Conservation (phyloP, 148 eudicot genomes). For the Beta vulgaris region DNA sequence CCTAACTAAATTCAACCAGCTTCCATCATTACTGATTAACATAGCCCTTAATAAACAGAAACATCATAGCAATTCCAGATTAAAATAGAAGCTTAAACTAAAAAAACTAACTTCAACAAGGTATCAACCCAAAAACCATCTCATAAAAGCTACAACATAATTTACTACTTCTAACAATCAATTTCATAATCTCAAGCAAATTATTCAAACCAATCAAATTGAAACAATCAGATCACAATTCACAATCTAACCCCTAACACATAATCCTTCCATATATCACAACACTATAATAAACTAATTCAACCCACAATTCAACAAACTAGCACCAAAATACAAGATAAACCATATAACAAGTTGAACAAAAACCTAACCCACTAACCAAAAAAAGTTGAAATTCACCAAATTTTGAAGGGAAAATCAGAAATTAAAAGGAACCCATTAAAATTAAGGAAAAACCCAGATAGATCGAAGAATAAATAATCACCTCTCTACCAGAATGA, state of each 20-base stretch:
- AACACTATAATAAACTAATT: neutral
- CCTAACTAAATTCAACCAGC: neutral
- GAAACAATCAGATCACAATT: neutral
- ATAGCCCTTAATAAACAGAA: neutral
- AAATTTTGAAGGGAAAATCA: neutral
- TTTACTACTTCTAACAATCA: neutral
- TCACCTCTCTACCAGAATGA: slow-evolving; percentile 80
- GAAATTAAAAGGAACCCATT: slow-evolving; percentile 15
- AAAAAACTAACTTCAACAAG: neutral
- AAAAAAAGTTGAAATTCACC: neutral
- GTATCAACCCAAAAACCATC: no score
- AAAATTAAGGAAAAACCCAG: slow-evolving; percentile 17
- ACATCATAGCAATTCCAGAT: neutral
- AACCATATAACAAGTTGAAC: neutral
- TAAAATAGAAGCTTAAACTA: neutral
- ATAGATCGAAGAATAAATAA: slow-evolving; percentile 13
- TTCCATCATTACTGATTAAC: neutral
- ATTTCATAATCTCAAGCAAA: neutral
- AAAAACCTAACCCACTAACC: neutral
- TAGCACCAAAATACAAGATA: neutral
- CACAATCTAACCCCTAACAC: neutral
- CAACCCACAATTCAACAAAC: neutral
- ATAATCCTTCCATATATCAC: neutral
- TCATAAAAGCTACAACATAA: no score
- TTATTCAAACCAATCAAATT: neutral